Percentiles rank a stretch among this genome's conserved stretches.
These are phyloP conservation scores for Blastomyces emzantsi DNA, from an alignment of 2,329 filamentous ascomycete genomes.

Conservation along the genomic window DNA sequence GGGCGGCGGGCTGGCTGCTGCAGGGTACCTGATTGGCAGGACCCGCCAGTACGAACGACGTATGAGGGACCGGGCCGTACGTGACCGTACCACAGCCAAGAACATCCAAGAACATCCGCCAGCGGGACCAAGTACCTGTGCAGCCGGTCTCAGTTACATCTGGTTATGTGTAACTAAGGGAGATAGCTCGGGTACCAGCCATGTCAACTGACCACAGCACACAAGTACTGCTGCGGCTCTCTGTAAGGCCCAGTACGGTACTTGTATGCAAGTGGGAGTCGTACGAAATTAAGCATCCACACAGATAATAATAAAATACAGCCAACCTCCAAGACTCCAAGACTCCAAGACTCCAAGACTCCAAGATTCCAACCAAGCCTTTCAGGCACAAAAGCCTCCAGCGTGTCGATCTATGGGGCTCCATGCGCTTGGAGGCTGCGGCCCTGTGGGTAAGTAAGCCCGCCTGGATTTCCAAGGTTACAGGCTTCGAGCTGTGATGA, in stretches of 20 bases:
- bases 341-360: too few relatives aligned
- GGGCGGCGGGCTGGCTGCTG: background rate
- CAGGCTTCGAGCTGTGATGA: background rate
- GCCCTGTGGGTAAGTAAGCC: background rate
- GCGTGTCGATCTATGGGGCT: constrained; percentile 6
- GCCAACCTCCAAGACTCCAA: background rate
- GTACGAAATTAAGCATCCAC: background rate
- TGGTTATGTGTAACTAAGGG: background rate
- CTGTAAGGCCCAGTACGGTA: background rate
- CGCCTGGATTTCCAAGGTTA: background rate
- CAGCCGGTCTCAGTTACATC: background rate
- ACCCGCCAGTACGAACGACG: background rate
- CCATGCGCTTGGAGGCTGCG: constrained; percentile 3
- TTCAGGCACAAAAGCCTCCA: background rate
- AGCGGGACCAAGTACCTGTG: background rate
- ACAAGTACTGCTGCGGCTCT: background rate
- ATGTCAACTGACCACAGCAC: background rate
- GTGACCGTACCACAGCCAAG: background rate
- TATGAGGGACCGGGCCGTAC: background rate
- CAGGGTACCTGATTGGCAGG: background rate
- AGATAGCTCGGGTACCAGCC: background rate
- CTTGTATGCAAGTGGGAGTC: background rate
- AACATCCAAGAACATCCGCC: background rate
- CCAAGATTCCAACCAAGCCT: background rate
- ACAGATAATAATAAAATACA: background rate